Evolutionary conservation across 805 yeast genomes (phyloP).

Genomic region (Suhomyces sp.): DNA sequence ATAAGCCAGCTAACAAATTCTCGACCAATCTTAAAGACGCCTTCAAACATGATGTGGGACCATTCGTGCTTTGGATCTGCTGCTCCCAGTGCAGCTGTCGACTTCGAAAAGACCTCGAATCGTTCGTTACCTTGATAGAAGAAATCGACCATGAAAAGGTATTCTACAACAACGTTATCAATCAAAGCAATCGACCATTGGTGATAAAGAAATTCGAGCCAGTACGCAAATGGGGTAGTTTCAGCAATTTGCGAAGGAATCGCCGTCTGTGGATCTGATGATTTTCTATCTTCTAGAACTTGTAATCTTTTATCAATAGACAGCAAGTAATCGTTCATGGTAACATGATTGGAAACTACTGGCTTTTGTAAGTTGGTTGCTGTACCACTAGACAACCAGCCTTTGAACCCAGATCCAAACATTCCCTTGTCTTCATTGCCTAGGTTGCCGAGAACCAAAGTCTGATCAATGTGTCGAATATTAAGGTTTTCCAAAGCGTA

Average conservation of each 20-base stretch:
- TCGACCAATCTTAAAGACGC: slow-evolving; percentile 41
- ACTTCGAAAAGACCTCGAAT: slow-evolving; percentile 21
- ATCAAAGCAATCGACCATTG: slow-evolving; percentile 70
- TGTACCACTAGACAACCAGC: slow-evolving; percentile 20
- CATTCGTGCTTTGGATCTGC: slow-evolving; percentile 23
- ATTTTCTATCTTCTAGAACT: slow-evolving; percentile 36
- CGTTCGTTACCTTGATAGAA: slow-evolving; percentile 51
- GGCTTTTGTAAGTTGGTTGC: slow-evolving; percentile 4
- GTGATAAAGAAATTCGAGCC: slow-evolving; percentile 72
- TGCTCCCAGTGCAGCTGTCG: background rate
- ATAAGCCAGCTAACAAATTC: slow-evolving; percentile 48
- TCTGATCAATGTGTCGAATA: slow-evolving; percentile 53
- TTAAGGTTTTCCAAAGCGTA: slow-evolving; percentile 68
- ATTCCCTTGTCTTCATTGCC: slow-evolving; percentile 23
- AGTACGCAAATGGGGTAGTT: slow-evolving; percentile 59
- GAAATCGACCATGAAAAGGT: slow-evolving; percentile 68
- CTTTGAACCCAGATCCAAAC: slow-evolving; percentile 23
- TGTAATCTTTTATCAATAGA: slow-evolving; percentile 58
- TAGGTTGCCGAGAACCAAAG: slow-evolving; percentile 52
- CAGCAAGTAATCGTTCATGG: slow-evolving; percentile 51
- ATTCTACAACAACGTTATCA: slow-evolving; percentile 79
- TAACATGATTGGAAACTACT: slow-evolving; percentile 11
- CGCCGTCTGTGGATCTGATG: slow-evolving; percentile 57
- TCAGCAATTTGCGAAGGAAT: slow-evolving; percentile 86
- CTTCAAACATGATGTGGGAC: slow-evolving; percentile 38